These are phyloP conservation scores for Neoascochyta sp. DNA, from an alignment of 2,329 filamentous ascomycete genomes.

Conservation along the genomic window DNA sequence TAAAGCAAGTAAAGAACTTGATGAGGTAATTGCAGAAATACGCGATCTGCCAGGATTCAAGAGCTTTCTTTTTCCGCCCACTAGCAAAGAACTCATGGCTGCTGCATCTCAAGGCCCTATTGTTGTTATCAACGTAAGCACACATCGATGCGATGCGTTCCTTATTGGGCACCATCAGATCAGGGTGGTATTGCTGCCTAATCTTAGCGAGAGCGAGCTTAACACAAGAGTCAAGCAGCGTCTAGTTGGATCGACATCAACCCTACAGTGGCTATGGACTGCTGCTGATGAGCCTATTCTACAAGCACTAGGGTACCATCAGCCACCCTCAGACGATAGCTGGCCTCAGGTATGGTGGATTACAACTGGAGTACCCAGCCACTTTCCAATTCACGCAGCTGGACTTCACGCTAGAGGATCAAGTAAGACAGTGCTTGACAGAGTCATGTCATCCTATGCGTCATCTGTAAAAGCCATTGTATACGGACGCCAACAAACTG, in stretches of 20 bases:
- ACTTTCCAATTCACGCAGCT: conserved; percentile 7
- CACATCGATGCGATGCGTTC: conserved; percentile 4
- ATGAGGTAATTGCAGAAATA: no score
- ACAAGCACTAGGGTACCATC: background rate
- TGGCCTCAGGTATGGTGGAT: conserved; percentile 8
- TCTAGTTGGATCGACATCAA: background rate
- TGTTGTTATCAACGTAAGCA: conserved; percentile 3
- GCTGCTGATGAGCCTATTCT: background rate
- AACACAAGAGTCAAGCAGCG: background rate
- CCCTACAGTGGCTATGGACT: conserved; percentile 4
- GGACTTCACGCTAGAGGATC: conserved; percentile 24
- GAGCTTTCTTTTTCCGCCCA: conserved; percentile 3
- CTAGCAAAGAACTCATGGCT: background rate
- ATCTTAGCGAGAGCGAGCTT: background rate
- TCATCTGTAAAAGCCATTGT: conserved; percentile 36
- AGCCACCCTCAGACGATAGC: background rate
- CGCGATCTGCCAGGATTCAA: conserved; percentile 1
- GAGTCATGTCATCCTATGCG: conserved; percentile 42
- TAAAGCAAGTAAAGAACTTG: no score
- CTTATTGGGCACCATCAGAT: conserved; percentile 1
- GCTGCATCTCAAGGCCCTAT: conserved; percentile 3
- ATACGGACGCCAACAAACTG: conserved; percentile 16
- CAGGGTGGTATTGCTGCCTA: background rate
- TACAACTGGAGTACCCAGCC: conserved; percentile 2
- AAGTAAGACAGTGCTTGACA: conserved; percentile 28